Percentiles rank a stretch among this genome's conserved stretches.
These are phyloP conservation scores for Colletotrichum graminicola DNA, from an alignment of 2,329 filamentous ascomycete species.

Conservation along the genomic window DNA sequence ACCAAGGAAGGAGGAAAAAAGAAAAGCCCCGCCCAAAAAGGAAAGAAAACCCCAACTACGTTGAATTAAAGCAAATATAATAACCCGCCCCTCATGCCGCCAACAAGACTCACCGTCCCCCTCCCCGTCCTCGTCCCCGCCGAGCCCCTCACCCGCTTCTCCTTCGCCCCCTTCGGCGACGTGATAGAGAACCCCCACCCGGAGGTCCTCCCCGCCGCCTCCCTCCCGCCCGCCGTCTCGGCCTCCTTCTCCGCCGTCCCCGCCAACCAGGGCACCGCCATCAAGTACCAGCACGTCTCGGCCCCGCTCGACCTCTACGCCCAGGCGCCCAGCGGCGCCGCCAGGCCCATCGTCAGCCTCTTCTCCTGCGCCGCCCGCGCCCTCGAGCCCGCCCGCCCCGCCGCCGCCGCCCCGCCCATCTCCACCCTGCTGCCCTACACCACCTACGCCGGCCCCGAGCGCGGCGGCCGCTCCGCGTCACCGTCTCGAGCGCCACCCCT, in stretches of 20 bases:
- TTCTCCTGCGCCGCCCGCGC: slow-evolving; percentile 83
- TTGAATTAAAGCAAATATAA: background rate
- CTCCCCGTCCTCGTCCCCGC: slow-evolving; percentile 63
- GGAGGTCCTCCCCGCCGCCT: slow-evolving; percentile 62
- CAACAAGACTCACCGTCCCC: slow-evolving; percentile 27
- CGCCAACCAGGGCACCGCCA: slow-evolving; percentile 88
- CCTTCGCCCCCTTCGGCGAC: slow-evolving; percentile 85
- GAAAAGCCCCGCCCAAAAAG: background rate
- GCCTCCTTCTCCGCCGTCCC: slow-evolving; percentile 64
- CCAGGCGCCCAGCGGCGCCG: slow-evolving; percentile 70
- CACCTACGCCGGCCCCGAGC: slow-evolving; percentile 28
- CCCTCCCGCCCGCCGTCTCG: slow-evolving; percentile 54
- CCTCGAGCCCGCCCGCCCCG: slow-evolving; percentile 49
- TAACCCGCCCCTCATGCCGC: slow-evolving; percentile 15
- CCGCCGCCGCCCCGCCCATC: slow-evolving; percentile 25
- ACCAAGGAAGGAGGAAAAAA: background rate
- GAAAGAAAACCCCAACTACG: too few species aligned
- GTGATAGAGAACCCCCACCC: slow-evolving; percentile 81
- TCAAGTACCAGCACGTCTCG: slow-evolving; percentile 88
- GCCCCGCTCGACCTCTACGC: slow-evolving; percentile 77
- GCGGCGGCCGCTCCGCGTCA: slow-evolving; percentile 63
- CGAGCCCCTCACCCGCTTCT: slow-evolving; percentile 73
- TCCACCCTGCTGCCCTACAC: slow-evolving; percentile 40
- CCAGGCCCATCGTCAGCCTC: slow-evolving; percentile 81
- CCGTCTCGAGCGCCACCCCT: slow-evolving; percentile 92